These are phyloP conservation scores for Moesziomyces antarcticus DNA, from an alignment of 1,284 basidiomycete genomes.

Conservation along the genomic window DNA sequence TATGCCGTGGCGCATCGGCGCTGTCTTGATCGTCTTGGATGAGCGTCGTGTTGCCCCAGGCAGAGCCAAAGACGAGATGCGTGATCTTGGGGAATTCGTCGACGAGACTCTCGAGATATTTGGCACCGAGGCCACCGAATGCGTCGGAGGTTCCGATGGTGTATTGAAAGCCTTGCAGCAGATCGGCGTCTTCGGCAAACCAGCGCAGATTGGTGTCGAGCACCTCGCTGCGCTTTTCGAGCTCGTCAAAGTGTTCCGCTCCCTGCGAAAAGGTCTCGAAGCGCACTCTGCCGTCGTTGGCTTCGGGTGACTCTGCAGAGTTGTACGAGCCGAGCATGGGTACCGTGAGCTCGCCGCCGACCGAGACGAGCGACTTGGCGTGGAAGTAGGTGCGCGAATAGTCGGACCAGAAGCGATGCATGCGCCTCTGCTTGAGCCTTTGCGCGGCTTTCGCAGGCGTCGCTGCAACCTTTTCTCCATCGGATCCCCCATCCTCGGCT, in stretches of 20 bases:
- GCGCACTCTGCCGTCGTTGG: slow-evolving; percentile 21
- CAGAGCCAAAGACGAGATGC: slow-evolving; percentile 41
- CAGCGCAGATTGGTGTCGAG: slow-evolving; percentile 60
- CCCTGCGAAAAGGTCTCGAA: slow-evolving; percentile 57
- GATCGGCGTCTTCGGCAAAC: slow-evolving; percentile 62
- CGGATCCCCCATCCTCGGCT: slow-evolving; percentile 3
- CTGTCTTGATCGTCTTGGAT: slow-evolving; percentile 5
- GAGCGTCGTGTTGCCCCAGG: slow-evolving; percentile 39
- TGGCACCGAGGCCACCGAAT: slow-evolving; percentile 51
- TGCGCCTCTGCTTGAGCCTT: slow-evolving; percentile 8
- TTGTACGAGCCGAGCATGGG: slow-evolving; percentile 51
- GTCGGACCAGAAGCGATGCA: slow-evolving; percentile 61
- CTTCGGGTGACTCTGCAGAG: slow-evolving; percentile 4
- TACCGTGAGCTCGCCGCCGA: slow-evolving; percentile 43
- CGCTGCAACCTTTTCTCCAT: background rate
- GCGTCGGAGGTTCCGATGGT: slow-evolving; percentile 53
- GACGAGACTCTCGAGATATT: slow-evolving; percentile 47
- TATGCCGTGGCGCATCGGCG: slow-evolving; percentile 13
- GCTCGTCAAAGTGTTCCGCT: slow-evolving; percentile 25
- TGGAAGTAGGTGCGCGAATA: slow-evolving; percentile 54
- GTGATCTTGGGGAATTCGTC: slow-evolving; percentile 62
- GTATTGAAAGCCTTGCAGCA: slow-evolving; percentile 59
- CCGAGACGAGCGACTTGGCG: slow-evolving; percentile 53
- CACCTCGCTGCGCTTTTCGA: slow-evolving; percentile 53
- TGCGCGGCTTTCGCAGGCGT: background rate